phyloP scores from a whole-genome alignment of 768 basidiomycete species.

The Porpolomopsis calyptriformis region DNA sequence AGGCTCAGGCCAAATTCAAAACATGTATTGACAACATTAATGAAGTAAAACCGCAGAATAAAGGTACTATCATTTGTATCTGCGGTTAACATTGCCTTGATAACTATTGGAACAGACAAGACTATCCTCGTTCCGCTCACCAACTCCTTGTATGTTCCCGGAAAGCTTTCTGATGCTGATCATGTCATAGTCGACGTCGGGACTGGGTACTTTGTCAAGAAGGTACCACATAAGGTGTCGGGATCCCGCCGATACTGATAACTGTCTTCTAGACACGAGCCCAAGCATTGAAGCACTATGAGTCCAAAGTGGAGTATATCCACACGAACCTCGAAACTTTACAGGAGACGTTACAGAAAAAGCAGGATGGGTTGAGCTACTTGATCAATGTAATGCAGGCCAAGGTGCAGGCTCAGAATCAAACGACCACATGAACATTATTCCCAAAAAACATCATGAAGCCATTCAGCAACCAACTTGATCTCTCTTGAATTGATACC shows the following conservation, averaged over 20 bases:
- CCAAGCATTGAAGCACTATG: conserved; percentile 76
- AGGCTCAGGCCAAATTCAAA: conserved; percentile 87
- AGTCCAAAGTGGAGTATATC: conserved; percentile 71
- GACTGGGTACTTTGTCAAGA: conserved; percentile 93
- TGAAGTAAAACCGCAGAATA: conserved; percentile 64
- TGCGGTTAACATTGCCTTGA: not conserved
- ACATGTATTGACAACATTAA: conserved; percentile 72
- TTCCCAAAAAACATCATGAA: too few relatives aligned
- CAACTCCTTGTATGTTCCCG: conserved; percentile 91
- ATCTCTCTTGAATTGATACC: too few relatives aligned
- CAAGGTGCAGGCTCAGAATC: conserved; percentile 32
- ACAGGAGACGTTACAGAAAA: conserved; percentile 83
- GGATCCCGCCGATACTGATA: not conserved
- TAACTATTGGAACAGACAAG: conserved; percentile 45
- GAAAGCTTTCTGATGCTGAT: conserved; percentile 71
- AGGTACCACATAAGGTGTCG: conserved; percentile 39
- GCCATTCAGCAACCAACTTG: too few relatives aligned
- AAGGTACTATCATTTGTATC: conserved; percentile 27
- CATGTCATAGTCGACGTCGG: conserved; percentile 93
- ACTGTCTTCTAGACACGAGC: conserved; percentile 52
- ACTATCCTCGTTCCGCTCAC: conserved; percentile 87
- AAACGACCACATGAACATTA: conserved; percentile 8
- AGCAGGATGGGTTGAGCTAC: conserved; percentile 46
- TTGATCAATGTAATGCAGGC: conserved; percentile 64
- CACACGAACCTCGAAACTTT: conserved; percentile 74